Evolutionary conservation across 306 rosid genomes (phyloP).

Genomic region (Cucumis sativus): Cucumber_9930_V3 NC_026661.2:372001-372500

Average conservation of each 20-base stretch:
- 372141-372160: not conserved
- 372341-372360: conserved; percentile 77
- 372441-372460: conserved; percentile 60
- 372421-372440: conserved; percentile 91
- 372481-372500: conserved; percentile 81
- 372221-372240: not conserved
- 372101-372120: not conserved
- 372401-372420: conserved; percentile 80
- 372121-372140: not conserved
- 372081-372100: not conserved
- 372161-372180: not conserved
- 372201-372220: not conserved
- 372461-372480: conserved; percentile 80
- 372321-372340: conserved; percentile 29
- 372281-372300: conserved; percentile 69
- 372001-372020: conserved; percentile 9
- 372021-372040: conserved; percentile 3
- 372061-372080: not conserved
- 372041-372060: conserved; percentile 11
- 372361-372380: conserved; percentile 84
- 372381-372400: conserved; percentile 77
- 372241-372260: conserved; percentile 69
- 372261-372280: conserved; percentile 93
- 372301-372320: conserved; percentile 44
- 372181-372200: not conserved